Evolutionary conservation across 2,329 filamentous ascomycete genomes (phyloP), one percentile per base, ranked within the genome.

Genomic region (Talaromyces sp.): DNA sequence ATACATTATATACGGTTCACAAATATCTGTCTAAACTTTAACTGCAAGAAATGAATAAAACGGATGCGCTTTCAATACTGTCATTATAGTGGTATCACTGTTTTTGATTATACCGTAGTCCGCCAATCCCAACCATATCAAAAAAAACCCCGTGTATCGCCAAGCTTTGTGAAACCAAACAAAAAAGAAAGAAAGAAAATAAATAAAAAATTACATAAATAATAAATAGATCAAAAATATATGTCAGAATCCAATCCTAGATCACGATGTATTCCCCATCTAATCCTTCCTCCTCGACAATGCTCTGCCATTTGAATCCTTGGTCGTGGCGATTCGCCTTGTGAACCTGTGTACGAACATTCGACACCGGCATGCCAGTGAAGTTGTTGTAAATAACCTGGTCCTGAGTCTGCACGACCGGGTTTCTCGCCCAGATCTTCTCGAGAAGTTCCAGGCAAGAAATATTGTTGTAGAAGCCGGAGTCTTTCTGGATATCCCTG

Each of bases 401-500:
- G 39, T 55, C 28, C 15, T 49, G 28, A n/a, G 52, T 4, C 27
- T 57, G 51, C 13, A 58, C 59, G 22, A 54, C 39, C 13, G 62
- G 58, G 19, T 71, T 67, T 22, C 69, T 83, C 13, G 81, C 81
- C 93, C 93, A 97, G 17, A 96, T 84, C 69, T 88, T 87, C 79
- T 97, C 93, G 49, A 97, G 77, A 4, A 96, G 86, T 69, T 95
- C 90, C 28, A 97, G 82, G 8, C 90, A 92, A 7, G 90, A 89
- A 47, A 96, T 83, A 72, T 96, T 97, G 77, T 96, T 97, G 81
- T 92, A 91, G 77, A 97, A 97, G 1, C 93, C 93, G 59, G 90
- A 93, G 66, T 93, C 89, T 32, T 87, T 85, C 81, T 93, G 92
- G 66, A 97, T 93, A 71, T 93, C 92, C 52, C 88, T 83, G 77